Evolutionary conservation across 2,329 filamentous ascomycete genomes (phyloP).

Genomic region (Hymenoscyphus fraxineus): DNA sequence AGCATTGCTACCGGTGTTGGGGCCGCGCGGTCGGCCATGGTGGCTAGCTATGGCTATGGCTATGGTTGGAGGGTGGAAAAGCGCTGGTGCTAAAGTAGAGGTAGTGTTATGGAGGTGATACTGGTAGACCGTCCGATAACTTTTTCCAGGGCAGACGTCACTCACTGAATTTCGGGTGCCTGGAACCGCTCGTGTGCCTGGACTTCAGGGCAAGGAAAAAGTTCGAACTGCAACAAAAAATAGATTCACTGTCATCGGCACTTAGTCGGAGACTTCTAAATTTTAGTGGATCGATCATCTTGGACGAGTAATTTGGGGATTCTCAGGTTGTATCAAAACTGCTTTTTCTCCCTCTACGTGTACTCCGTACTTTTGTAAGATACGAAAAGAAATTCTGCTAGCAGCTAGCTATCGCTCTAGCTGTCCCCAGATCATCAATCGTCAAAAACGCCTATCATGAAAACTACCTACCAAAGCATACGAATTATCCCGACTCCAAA

Average conservation of each 20-base stretch:
- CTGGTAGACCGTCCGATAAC: background rate
- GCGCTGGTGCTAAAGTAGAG: background rate
- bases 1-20: constrained; percentile 49
- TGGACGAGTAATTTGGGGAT: background rate
- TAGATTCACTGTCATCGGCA: background rate
- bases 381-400: background rate
- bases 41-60: background rate
- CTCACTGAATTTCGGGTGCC: background rate
- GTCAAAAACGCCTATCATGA: background rate
- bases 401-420: background rate
- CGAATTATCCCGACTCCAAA: background rate
- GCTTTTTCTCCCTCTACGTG: background rate
- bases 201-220: constrained; percentile 4
- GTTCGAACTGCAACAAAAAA: constrained; percentile 7
- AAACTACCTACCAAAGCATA: background rate
- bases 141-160: constrained; percentile 5
- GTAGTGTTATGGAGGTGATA: background rate
- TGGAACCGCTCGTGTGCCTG: background rate
- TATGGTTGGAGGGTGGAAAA: background rate
- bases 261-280: background rate
- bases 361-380: background rate
- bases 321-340: background rate
- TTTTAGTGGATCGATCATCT: background rate
- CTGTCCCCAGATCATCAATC: background rate
- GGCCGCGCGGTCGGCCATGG: constrained; percentile 31